Evolutionary conservation across 768 basidiomycete species (phyloP).

Genomic region (Agaricus sinodeliciosus): DNA sequence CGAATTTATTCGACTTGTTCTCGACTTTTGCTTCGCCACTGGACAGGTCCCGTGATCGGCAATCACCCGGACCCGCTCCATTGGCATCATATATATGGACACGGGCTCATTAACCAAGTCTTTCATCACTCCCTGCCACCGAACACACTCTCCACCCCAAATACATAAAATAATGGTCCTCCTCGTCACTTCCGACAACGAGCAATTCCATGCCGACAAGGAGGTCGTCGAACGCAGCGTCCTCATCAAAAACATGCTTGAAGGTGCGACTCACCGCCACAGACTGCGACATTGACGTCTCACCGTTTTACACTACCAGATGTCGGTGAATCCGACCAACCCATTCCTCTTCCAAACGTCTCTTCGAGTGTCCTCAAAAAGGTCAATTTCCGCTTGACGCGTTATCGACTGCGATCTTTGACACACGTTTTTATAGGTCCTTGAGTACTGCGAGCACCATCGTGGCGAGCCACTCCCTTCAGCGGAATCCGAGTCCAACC

Average conservation of each 20-base stretch:
- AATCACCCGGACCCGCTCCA: conserved; percentile 24
- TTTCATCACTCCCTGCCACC: conserved; percentile 12
- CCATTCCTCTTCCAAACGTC: conserved; percentile 92
- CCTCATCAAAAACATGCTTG: conserved; percentile 99
- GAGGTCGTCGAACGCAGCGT: conserved; percentile 94
- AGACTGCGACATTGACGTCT: conserved; percentile 1
- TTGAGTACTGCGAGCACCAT: conserved; percentile 99
- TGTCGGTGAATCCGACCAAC: conserved; percentile 89
- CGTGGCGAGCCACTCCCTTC: conserved; percentile 93
- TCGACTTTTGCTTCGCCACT: neutral
- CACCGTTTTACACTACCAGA: conserved; percentile 39
- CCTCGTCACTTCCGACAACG: conserved; percentile 92
- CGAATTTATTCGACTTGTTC: conserved; percentile 15
- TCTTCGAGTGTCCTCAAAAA: conserved; percentile 91
- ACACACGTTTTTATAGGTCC: conserved; percentile 50
- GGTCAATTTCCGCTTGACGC: conserved; percentile 35
- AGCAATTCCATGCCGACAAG: conserved; percentile 88
- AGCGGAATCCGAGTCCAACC: conserved; percentile 69
- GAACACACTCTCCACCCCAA: conserved; percentile 5
- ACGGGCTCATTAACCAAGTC: conserved; percentile 16
- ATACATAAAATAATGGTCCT: conserved; percentile 54
- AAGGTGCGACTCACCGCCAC: conserved; percentile 51
- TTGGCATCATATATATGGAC: neutral
- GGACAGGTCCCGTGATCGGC: conserved; percentile 25
- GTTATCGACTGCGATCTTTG: conserved; percentile 11